These are phyloP conservation scores for Linum trigynum DNA, from an alignment of 345 rosid species.

Conservation along the genomic window DNA sequence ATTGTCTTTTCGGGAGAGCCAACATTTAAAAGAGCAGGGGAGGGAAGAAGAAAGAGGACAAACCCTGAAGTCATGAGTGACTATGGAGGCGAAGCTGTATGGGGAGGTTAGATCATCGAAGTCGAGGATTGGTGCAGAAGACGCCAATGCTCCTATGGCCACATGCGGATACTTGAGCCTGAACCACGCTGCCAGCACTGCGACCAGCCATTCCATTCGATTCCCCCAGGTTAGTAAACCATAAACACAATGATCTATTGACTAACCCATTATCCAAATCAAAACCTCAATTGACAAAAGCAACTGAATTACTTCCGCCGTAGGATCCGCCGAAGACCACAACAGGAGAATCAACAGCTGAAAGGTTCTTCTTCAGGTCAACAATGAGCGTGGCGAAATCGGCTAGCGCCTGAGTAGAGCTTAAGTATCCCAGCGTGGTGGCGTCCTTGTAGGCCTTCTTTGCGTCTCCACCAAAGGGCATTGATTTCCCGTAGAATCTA, in stretches of 20 bases:
- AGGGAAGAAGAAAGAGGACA: background rate
- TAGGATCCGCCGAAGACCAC: slow-evolving; percentile 63
- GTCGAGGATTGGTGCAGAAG: slow-evolving; percentile 45
- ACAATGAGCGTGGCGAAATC: slow-evolving; percentile 44
- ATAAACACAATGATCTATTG: no score
- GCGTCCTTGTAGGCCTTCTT: slow-evolving; percentile 38
- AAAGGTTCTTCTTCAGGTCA: slow-evolving; percentile 44
- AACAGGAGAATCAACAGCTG: slow-evolving; percentile 52
- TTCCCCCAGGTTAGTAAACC: no score
- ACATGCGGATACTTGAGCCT: slow-evolving; percentile 46
- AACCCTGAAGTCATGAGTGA: slow-evolving; percentile 46
- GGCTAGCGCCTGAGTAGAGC: slow-evolving; percentile 51
- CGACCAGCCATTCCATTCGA: background rate
- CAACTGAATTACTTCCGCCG: slow-evolving; percentile 43
- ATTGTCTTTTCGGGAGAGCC: no score
- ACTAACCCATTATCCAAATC: no score
- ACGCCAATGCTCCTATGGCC: slow-evolving; percentile 46
- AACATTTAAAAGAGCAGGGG: background rate
- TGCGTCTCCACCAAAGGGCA: slow-evolving; percentile 44
- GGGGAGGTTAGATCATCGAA: slow-evolving; percentile 36
- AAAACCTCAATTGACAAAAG: background rate
- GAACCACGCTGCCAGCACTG: slow-evolving; percentile 53
- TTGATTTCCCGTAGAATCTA: slow-evolving; percentile 49
- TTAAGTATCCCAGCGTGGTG: slow-evolving; percentile 38
- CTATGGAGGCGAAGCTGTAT: slow-evolving; percentile 39